Evolutionary conservation across 108 stramenopile genomes (phyloP).

Genomic region (Epipyxis sp.): DNA sequence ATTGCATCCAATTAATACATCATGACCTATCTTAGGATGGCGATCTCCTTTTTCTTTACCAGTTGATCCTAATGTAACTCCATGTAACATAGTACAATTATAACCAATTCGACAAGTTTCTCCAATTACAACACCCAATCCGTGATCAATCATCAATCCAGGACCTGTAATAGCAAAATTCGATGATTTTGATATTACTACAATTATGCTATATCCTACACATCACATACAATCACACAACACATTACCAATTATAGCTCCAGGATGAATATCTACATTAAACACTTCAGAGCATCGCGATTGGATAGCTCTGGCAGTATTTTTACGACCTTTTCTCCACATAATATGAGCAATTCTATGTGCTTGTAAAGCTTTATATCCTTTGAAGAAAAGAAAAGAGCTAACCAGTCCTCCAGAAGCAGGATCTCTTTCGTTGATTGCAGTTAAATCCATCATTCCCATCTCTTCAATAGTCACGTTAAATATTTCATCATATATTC

Average conservation of each 20-base stretch:
- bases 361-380: conserved; percentile 42
- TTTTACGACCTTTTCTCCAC: conserved; percentile 30
- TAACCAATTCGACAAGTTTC: conserved; percentile 62
- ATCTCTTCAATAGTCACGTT: not conserved
- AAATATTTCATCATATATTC: not conserved
- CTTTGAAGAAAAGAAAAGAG: conserved; percentile 48
- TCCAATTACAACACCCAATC: conserved; percentile 60
- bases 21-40: not conserved
- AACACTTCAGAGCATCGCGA: conserved; percentile 70
- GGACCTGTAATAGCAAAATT: too few species aligned
- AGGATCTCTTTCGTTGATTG: not conserved
- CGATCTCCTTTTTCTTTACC: conserved; percentile 56
- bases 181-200: too few species aligned
- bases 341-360: conserved; percentile 45
- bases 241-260: conserved; percentile 66
- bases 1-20: not conserved
- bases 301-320: conserved; percentile 70
- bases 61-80: conserved; percentile 61
- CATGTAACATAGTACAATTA: conserved; percentile 57
- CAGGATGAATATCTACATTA: conserved; percentile 85
- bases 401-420: not conserved
- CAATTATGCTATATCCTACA: too few species aligned
- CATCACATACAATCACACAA: too few species aligned
- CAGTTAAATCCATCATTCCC: conserved; percentile 1
- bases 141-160: conserved; percentile 64